These are phyloP conservation scores for Gryganskiella cystojenkinii DNA, from an alignment of 192 early-diverging fungal species.

Conservation along the genomic window DNA sequence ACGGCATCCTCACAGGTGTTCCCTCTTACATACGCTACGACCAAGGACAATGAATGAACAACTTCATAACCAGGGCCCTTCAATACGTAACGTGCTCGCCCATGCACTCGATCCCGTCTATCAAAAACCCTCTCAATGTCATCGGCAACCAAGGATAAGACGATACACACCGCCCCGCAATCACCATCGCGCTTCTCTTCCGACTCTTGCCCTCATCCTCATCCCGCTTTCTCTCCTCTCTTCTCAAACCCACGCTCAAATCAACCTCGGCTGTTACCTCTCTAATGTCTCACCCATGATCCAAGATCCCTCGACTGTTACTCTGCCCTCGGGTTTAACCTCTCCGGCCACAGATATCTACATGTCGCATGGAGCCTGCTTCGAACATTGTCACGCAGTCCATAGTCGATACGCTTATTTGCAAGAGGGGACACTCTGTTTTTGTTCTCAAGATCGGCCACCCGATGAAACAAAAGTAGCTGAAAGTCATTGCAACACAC, in stretches of 20 bases:
- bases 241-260: slow-evolving; percentile 8
- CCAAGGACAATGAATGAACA: too few relatives aligned
- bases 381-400: slow-evolving; percentile 14
- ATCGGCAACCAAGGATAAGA: too few relatives aligned
- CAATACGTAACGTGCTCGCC: too few relatives aligned
- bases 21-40: too few relatives aligned
- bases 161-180: too few relatives aligned
- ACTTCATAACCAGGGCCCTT: too few relatives aligned
- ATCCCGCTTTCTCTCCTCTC: neutral
- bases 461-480: slow-evolving; percentile 11
- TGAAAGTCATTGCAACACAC: slow-evolving; percentile 9
- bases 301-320: neutral
- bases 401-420: slow-evolving; percentile 12
- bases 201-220: neutral
- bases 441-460: slow-evolving; percentile 11
- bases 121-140: too few relatives aligned
- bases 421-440: slow-evolving; percentile 7
- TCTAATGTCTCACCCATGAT: neutral
- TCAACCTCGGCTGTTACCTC: slow-evolving; percentile 18
- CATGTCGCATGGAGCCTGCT: slow-evolving; percentile 33
- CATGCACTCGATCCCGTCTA: too few relatives aligned
- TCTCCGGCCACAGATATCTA: slow-evolving; percentile 20
- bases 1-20: too few relatives aligned
- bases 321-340: neutral
- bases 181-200: too few relatives aligned